These are phyloP conservation scores for Hypoxylon lienhwacheense DNA, from an alignment of 495 filamentous ascomycete species.

Conservation along the genomic window DNA sequence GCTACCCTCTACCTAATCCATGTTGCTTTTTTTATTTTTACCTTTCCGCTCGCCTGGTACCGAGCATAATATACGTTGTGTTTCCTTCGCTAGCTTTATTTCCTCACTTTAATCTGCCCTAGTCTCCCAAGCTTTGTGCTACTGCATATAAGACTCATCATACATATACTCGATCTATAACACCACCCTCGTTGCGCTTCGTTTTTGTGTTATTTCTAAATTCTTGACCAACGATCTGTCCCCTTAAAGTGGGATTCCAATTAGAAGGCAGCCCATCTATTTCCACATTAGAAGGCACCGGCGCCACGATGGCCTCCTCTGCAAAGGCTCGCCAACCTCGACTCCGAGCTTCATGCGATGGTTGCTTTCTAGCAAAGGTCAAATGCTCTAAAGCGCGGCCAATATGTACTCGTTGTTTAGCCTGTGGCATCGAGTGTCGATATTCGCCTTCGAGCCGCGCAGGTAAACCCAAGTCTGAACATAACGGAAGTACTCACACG, in stretches of 20 bases:
- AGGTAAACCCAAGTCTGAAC: constrained; percentile 48
- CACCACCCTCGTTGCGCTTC: constrained; percentile 29
- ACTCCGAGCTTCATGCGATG: constrained; percentile 56
- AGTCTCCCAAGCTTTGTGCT: constrained; percentile 24
- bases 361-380: constrained; percentile 59
- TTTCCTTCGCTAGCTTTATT: constrained; percentile 21
- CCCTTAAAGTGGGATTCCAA: constrained; percentile 4
- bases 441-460: constrained; percentile 56
- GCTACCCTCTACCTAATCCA: constrained; percentile 11
- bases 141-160: constrained; percentile 20
- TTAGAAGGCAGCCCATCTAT: constrained; percentile 1
- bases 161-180: constrained; percentile 30
- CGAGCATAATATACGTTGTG: constrained; percentile 24
- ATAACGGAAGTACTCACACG: constrained; percentile 34
- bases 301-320: constrained; percentile 39
- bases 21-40: constrained; percentile 28
- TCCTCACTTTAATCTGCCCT: constrained; percentile 20
- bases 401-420: constrained; percentile 52
- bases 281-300: constrained; percentile 6
- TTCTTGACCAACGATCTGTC: constrained; percentile 23
- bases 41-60: constrained; percentile 25
- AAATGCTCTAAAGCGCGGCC: constrained; percentile 56
- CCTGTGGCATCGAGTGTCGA: constrained; percentile 49
- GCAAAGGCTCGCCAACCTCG: constrained; percentile 45
- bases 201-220: constrained; percentile 23